Percentiles rank a stretch among this genome's conserved stretches.
These are phyloP conservation scores for Vigna nakashimae DNA, from an alignment of 306 rosid genomes.

Conservation along the genomic window DNA sequence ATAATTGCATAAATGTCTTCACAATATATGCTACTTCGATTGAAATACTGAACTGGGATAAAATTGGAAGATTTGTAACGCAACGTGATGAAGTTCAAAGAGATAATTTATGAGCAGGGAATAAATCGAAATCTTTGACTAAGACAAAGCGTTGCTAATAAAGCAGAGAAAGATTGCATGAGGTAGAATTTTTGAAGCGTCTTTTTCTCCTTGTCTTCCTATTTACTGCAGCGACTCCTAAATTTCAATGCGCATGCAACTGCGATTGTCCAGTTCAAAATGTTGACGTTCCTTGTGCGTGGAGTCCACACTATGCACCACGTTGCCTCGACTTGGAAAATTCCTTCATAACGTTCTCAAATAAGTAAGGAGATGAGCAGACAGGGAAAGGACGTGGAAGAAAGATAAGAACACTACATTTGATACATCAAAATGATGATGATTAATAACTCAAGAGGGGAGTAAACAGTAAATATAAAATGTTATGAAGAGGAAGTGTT, in stretches of 20 bases:
- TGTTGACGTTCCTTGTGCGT: constrained; percentile 47
- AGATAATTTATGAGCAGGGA: not conserved
- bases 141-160: constrained; percentile 2
- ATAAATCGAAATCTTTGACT: constrained; percentile 32
- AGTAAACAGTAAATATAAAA: no score
- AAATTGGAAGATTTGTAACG: no score
- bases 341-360: constrained; percentile 29
- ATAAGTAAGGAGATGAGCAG: not conserved
- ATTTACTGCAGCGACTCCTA: constrained; percentile 33
- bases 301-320: constrained; percentile 40
- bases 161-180: constrained; percentile 38
- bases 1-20: constrained; percentile 44
- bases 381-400: no score
- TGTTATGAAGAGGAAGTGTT: no score
- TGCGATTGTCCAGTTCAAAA: constrained; percentile 41
- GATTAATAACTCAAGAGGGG: no score
- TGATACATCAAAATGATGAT: no score
- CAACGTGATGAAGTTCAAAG: not conserved
- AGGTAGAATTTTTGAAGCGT: constrained; percentile 33
- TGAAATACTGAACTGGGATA: not conserved
- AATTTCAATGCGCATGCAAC: constrained; percentile 43
- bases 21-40: no score
- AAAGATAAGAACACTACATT: no score
- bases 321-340: constrained; percentile 27
- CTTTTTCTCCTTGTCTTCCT: constrained; percentile 34